phyloP scores from a whole-genome alignment of 228 moss, liverwort and hornwort genomes.

The Sphagnum magellanicum region DNA sequence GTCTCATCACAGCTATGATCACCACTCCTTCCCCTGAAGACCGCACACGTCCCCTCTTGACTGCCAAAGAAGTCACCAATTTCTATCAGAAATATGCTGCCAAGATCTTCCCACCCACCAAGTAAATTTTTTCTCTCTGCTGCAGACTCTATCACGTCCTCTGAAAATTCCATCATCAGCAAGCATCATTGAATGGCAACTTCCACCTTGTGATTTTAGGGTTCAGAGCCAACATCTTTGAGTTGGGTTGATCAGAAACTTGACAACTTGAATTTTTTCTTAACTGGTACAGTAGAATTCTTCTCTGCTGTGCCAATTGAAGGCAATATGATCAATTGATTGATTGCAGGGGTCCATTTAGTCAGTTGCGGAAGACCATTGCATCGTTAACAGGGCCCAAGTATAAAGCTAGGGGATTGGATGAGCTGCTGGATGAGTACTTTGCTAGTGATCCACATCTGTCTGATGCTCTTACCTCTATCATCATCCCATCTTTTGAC shows the following conservation, averaged over 20 bases:
- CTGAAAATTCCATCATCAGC: neutral
- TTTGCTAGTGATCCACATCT: slow-evolving; percentile 18
- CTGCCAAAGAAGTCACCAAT: slow-evolving; percentile 15
- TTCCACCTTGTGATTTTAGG: neutral
- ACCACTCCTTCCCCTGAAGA: slow-evolving; percentile 9
- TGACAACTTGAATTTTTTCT: neutral
- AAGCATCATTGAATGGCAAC: neutral
- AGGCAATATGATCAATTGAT: no score
- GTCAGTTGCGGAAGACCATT: neutral
- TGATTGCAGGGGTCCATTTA: neutral
- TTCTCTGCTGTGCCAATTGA: neutral
- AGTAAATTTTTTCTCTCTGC: neutral
- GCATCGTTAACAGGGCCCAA: slow-evolving; percentile 8
- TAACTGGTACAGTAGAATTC: neutral
- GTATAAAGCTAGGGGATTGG: slow-evolving; percentile 17
- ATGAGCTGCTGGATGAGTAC: slow-evolving; percentile 6
- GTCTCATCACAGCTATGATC: slow-evolving; percentile 18
- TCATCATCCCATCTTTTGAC: slow-evolving; percentile 23
- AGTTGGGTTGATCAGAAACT: neutral
- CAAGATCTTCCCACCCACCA: slow-evolving; percentile 13
- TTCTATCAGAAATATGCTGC: slow-evolving; percentile 15
- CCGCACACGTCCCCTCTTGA: slow-evolving; percentile 5
- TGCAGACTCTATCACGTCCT: neutral
- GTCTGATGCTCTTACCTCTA: slow-evolving; percentile 19
- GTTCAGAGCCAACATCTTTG: neutral